These are phyloP conservation scores for Laburnicola sp. DNA, from an alignment of 2,329 filamentous ascomycete species.

Conservation along the genomic window DNA sequence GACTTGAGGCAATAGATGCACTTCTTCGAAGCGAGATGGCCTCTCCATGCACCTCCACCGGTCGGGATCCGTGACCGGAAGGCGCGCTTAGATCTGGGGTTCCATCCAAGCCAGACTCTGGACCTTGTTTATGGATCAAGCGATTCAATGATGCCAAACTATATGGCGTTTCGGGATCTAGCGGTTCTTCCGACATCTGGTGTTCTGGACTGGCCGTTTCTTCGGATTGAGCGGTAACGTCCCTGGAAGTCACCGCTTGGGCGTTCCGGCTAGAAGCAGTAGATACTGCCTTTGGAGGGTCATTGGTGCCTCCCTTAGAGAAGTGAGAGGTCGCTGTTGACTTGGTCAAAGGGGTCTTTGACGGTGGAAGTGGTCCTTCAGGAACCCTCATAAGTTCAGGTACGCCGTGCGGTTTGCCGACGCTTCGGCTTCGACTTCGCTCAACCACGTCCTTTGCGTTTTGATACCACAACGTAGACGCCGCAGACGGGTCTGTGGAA, in stretches of 20 bases:
- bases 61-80: background rate
- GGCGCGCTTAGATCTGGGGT: background rate
- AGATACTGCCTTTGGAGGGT: background rate
- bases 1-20: background rate
- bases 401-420: too few species aligned
- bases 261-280: too few species aligned
- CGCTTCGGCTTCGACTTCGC: too few species aligned
- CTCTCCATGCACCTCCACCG: background rate
- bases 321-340: background rate
- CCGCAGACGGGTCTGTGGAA: too few species aligned
- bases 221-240: background rate
- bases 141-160: slow-evolving; percentile 6
- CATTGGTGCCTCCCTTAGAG: too few species aligned
- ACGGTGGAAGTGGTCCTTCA: too few species aligned
- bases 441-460: too few species aligned
- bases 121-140: background rate
- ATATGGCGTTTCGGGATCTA: slow-evolving; percentile 1
- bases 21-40: background rate
- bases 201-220: too few species aligned
- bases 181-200: too few species aligned
- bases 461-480: too few species aligned
- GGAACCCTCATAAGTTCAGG: too few species aligned
- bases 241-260: background rate
- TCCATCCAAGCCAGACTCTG: background rate
- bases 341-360: too few species aligned